Evolutionary conservation across 352 stramenopile species (phyloP), one percentile per base, ranked within the genome.

Genomic region (Hyaloperonospora arabidopsidis): DNA sequence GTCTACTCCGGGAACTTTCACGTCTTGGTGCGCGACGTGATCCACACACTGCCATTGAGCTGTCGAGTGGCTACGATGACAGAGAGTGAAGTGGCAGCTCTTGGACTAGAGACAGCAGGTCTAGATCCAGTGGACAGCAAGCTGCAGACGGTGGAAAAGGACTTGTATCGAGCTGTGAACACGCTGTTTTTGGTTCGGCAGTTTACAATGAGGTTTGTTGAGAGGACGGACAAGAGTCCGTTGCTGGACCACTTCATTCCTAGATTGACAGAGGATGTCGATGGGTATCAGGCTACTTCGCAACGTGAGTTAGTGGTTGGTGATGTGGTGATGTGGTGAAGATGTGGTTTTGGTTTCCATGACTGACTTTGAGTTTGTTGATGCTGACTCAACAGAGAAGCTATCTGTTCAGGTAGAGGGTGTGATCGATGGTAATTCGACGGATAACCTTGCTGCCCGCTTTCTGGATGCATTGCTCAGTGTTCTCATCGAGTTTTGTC

Each of bases 1-100:
- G 57, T 86, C 23, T 54, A 56, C 17, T 89, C 77, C 0, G 78
- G 82, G 35, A 92, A 92, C 61, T 92, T 90, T 50, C 74, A 76
- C 25, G 77, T 90, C 45, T 57, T 92, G 56, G 53, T 89, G 49
- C 82, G 78, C 18, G 73, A 66, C 41, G 68, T 73, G 50, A 74
- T 85, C 34, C 73, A 86, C 22, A 19, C 52, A 49, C 61, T 89
- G 54, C 70, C 74, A 39, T 65, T 84, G 5, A 72, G 72, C 64
- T 85, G 67, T 28, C 73, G 64, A 49, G 61, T 86, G 29, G 76
- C 82, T 15, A 66, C 67, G 21, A 82, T 86, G 74, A 75, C 61
- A 17, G 52, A 73, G 5, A 76, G 72, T 2, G 72, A 87, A 50
- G 36, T 80, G 7, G 70, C 61, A 17, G 63, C 55, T 28, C 71